These are phyloP conservation scores for Globisporangium polare DNA, from an alignment of 352 stramenopile species.

Conservation along the genomic window DNA sequence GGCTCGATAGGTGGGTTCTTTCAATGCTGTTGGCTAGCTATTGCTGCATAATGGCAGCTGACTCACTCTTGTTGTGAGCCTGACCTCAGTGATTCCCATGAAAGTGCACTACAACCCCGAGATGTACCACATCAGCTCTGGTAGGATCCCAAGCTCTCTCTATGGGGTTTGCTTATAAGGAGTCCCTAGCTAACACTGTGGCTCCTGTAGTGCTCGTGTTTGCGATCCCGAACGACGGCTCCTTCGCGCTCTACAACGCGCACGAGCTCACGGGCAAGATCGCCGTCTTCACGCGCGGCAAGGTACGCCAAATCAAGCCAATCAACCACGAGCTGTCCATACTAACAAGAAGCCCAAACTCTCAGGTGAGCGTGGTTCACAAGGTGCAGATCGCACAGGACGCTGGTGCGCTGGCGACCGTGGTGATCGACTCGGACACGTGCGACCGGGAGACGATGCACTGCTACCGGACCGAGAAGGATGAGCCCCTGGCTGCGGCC, in stretches of 20 bases:
- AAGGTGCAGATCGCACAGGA: conserved; percentile 12
- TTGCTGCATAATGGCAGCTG: neutral
- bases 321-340: neutral
- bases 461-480: conserved; percentile 8
- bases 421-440: conserved; percentile 10
- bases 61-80: neutral
- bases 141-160: neutral
- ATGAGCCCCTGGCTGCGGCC: neutral
- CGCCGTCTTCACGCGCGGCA: conserved; percentile 14
- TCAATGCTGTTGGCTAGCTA: neutral
- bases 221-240: conserved; percentile 18
- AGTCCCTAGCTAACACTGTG: neutral
- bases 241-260: conserved; percentile 14
- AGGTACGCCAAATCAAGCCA: neutral
- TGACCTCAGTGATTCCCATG: neutral
- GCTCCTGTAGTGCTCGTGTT: conserved; percentile 11
- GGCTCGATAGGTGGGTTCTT: conserved; percentile 16
- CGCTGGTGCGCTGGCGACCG: conserved; percentile 9
- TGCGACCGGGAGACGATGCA: conserved; percentile 14
- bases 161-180: neutral
- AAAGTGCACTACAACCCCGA: conserved; percentile 7
- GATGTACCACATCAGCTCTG: conserved; percentile 5
- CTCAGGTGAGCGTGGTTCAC: conserved; percentile 10
- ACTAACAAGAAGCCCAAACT: neutral
- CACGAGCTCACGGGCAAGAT: conserved; percentile 16